Percentiles rank a stretch among this genome's conserved stretches.
Conservation (phyloP, 2,329 filamentous ascomycete species). For the Xylaria sp. region DNA sequence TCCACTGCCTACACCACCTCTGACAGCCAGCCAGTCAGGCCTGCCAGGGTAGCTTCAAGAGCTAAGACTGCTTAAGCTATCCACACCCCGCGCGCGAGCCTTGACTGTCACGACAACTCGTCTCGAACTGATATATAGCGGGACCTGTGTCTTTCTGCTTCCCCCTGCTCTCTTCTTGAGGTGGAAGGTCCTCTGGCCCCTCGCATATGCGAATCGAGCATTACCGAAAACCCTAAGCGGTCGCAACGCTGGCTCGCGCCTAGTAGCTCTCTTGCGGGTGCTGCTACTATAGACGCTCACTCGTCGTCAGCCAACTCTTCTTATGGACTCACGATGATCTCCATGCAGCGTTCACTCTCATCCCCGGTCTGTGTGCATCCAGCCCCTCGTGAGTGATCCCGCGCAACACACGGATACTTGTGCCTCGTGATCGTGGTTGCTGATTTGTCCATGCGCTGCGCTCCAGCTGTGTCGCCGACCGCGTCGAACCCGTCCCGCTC, state of each 20-base stretch:
- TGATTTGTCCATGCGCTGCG: slow-evolving; percentile 39
- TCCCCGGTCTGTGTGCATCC: slow-evolving; percentile 68
- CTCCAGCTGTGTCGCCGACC: slow-evolving; percentile 62
- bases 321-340: slow-evolving; percentile 66
- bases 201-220: slow-evolving; percentile 17
- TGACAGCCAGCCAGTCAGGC: slow-evolving; percentile 17
- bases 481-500: slow-evolving; percentile 61
- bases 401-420: slow-evolving; percentile 7
- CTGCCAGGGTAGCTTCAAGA: slow-evolving; percentile 34
- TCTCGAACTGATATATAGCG: slow-evolving; percentile 17
- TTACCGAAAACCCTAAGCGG: slow-evolving; percentile 9
- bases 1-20: neutral
- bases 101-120: slow-evolving; percentile 20
- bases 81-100: slow-evolving; percentile 30
- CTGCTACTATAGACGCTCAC: slow-evolving; percentile 51
- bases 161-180: slow-evolving; percentile 7
- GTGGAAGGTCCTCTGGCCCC: slow-evolving; percentile 21
- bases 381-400: slow-evolving; percentile 66
- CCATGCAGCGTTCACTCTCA: slow-evolving; percentile 71
- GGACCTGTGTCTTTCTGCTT: slow-evolving; percentile 15
- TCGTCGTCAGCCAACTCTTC: slow-evolving; percentile 42
- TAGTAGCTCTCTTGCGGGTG: slow-evolving; percentile 43
- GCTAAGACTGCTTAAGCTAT: slow-evolving; percentile 24
- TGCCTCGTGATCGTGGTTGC: slow-evolving; percentile 31
- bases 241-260: slow-evolving; percentile 40